These are phyloP conservation scores for Globisporangium okanoganense DNA, from an alignment of 352 stramenopile genomes.

Conservation along the genomic window DNA sequence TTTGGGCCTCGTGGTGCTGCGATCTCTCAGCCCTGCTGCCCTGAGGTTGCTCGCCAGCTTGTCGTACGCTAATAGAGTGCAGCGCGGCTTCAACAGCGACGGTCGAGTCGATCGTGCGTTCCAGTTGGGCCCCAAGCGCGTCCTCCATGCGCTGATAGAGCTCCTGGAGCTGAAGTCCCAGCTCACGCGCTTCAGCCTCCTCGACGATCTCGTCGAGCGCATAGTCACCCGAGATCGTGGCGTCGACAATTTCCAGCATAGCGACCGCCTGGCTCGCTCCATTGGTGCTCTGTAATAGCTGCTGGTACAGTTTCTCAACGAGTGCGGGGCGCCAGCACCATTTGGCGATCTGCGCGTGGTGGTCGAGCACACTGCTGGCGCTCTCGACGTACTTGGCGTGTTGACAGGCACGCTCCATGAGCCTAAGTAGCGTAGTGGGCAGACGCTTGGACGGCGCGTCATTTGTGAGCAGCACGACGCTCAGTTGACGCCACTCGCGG, in stretches of 20 bases:
- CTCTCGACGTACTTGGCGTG: conserved; percentile 44
- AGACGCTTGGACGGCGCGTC: conserved; percentile 5
- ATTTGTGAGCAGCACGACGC: conserved; percentile 23
- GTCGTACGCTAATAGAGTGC: not conserved
- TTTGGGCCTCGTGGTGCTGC: not conserved
- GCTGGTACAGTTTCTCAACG: conserved; percentile 27
- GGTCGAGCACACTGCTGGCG: conserved; percentile 22
- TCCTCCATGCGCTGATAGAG: conserved; percentile 24
- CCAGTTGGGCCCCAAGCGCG: conserved; percentile 24
- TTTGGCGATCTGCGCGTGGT: conserved; percentile 36
- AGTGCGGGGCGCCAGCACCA: conserved; percentile 42
- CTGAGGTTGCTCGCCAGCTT: not conserved
- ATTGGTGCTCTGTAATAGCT: conserved; percentile 8
- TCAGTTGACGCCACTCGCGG: conserved; percentile 63
- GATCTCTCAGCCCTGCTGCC: not conserved
- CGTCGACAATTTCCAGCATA: conserved; percentile 29
- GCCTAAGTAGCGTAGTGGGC: conserved; percentile 15
- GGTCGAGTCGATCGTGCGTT: conserved; percentile 22
- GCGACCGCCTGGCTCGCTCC: conserved; percentile 13
- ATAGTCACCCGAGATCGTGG: conserved; percentile 22
- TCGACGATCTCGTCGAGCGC: conserved; percentile 40
- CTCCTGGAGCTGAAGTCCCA: conserved; percentile 11
- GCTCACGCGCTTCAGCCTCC: conserved; percentile 14
- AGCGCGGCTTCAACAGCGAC: conserved; percentile 16
- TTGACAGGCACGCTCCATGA: conserved; percentile 39